Base-by-base conservation (phyloP, 1,284 basidiomycete genomes). In the Rhodofomes roseus region DNA sequence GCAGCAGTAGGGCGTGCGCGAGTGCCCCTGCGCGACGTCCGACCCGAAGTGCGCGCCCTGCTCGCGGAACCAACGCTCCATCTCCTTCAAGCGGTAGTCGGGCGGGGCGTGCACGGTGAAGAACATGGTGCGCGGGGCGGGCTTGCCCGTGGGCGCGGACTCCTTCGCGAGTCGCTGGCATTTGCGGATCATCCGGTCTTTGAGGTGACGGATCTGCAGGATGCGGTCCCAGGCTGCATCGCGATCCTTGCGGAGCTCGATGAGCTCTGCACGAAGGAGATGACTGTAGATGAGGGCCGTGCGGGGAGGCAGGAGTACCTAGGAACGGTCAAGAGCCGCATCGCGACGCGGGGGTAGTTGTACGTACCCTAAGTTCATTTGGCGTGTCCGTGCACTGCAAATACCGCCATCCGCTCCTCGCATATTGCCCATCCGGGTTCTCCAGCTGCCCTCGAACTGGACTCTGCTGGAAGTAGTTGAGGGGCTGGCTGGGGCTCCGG, bases 171-270 rank as follows among this genome's bases (percentile, higher is more conserved):
- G 74, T 61, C 83, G 81, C 64, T 84, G 83, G 70, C 86, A 89
- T 66, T 90, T 90, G 71, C 87, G 85, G 62, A 89, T 82, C 86
- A 90, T 89, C 56, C 88, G 81, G 69, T 90, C 89, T 74, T 90
- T 90, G 66, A 90, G 78, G 65, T 84, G 87, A 20, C 87, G 86
- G 54, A 90, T 87, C 67, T 88, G 80, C 62, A 89, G 75, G 65
- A 90, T 80, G 60, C 81, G 81, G 55, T 85, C 81, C 85, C 85
- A 87, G 60, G 81, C 81, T 20, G 85, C 77, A 34, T 74, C 66
- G 4, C 74, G 74, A 61, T 81, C 81, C 70, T 82, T 85, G 44
- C 77, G 76, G 23, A 90, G 79, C 68, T 89, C 87, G 27, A 76
- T 72, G 3, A 75, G 71, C 71, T 90, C 89, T 29, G 82, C 76